A percentile compares a stretch with the other conserved stretches of the same genome.
These are phyloP conservation scores for Pseudonectria foliicola DNA, from an alignment of 2,329 filamentous ascomycete species.

Conservation along the genomic window DNA sequence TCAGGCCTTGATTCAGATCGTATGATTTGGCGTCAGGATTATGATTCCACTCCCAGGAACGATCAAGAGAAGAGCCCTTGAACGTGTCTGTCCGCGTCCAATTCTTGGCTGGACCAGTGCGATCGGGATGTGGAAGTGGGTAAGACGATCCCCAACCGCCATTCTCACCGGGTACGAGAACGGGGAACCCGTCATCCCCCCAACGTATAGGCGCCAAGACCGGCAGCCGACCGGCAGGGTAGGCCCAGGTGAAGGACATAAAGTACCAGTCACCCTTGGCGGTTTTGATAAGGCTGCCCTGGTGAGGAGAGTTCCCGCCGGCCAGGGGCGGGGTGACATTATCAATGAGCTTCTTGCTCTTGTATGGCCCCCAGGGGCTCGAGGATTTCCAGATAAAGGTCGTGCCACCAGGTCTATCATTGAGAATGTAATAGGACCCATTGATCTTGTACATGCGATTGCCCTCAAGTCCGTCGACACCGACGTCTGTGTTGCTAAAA, in stretches of 20 bases:
- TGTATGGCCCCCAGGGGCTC: constrained; percentile 47
- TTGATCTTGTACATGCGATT: constrained; percentile 51
- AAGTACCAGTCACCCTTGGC: constrained; percentile 50
- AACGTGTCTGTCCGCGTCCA: constrained; percentile 40
- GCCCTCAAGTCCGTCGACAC: constrained; percentile 37
- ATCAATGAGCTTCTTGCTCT: constrained; percentile 35
- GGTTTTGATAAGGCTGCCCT: constrained; percentile 49
- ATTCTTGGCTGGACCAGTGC: constrained; percentile 10
- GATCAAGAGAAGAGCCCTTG: constrained; percentile 30
- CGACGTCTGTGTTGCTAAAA: constrained; percentile 23
- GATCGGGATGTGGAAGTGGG: constrained; percentile 24
- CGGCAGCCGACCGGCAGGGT: constrained; percentile 50
- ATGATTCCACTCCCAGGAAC: constrained; percentile 56
- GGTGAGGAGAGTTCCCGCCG: constrained; percentile 41
- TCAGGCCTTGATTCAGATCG: constrained; percentile 36
- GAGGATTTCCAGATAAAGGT: constrained; percentile 44
- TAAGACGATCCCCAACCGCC: constrained; percentile 43
- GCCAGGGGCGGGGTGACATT: constrained; percentile 35
- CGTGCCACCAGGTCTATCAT: constrained; percentile 36
- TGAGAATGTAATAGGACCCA: constrained; percentile 48
- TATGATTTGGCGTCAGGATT: constrained; percentile 47
- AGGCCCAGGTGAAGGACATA: constrained; percentile 48
- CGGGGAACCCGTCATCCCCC: constrained; percentile 45
- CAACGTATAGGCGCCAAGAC: constrained; percentile 49
- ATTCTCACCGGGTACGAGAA: constrained; percentile 31